phyloP scores from a whole-genome alignment of 108 stramenopile genomes.

The Fragilariopsis cylindrus region DNA sequence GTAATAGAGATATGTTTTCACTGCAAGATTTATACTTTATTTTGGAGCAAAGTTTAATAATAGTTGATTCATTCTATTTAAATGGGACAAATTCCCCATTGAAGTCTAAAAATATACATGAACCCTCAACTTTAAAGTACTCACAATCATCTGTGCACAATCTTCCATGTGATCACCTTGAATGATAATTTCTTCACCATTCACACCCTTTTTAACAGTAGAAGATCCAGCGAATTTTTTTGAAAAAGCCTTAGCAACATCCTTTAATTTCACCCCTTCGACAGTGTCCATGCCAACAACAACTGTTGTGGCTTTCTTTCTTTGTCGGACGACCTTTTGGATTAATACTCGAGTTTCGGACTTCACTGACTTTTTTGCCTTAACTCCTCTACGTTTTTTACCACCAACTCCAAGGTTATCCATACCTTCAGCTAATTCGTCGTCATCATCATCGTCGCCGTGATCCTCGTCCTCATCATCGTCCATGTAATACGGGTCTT shows the following conservation, averaged over 20 bases:
- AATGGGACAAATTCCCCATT: slow-evolving; percentile 80
- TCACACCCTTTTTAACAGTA: slow-evolving; percentile 86
- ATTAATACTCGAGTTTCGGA: slow-evolving; percentile 80
- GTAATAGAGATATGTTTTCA: no score
- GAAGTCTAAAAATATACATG: slow-evolving; percentile 75
- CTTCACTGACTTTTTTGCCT: slow-evolving; percentile 61
- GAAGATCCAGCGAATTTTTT: slow-evolving; percentile 92
- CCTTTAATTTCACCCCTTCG: slow-evolving; percentile 91
- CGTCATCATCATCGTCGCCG: slow-evolving; percentile 39
- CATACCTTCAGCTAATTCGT: slow-evolving; percentile 37
- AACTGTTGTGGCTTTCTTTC: slow-evolving; percentile 87
- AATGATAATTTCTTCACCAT: slow-evolving; percentile 85
- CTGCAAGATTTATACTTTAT: no score
- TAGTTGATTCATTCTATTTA: slow-evolving; percentile 11
- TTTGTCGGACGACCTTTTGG: slow-evolving; percentile 75
- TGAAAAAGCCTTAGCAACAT: slow-evolving; percentile 88
- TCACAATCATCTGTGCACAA: slow-evolving; percentile 88
- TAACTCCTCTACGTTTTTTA: slow-evolving; percentile 79
- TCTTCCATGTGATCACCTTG: slow-evolving; percentile 97
- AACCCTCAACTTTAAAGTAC: slow-evolving; percentile 76
- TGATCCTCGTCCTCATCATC: slow-evolving; percentile 60
- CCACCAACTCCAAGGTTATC: slow-evolving; percentile 42
- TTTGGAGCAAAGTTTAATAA: no score
- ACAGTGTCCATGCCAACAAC: slow-evolving; percentile 93
- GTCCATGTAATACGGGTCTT: slow-evolving; percentile 72